phyloP scores from a whole-genome alignment of 2,329 filamentous ascomycete species.

The Paracorniculantispora psalliotae region DNA sequence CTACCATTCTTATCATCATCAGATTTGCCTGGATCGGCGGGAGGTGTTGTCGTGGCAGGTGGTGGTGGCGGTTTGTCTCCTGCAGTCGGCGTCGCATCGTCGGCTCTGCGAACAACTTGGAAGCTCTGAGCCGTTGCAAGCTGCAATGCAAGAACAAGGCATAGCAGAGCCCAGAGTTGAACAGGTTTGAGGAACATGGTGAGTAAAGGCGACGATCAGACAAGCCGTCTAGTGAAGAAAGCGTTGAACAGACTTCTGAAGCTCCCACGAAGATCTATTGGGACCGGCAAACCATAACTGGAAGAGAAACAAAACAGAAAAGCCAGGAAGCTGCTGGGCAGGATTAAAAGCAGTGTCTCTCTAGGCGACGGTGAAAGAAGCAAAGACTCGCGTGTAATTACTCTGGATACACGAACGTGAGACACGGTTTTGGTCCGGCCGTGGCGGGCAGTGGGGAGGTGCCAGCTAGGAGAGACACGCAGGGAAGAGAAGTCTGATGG shows the following conservation, averaged over 20 bases:
- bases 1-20: not conserved
- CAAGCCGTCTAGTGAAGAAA: conserved; percentile 2
- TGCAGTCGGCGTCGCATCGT: conserved; percentile 7
- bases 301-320: not conserved
- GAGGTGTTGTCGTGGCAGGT: conserved; percentile 16
- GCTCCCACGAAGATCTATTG: not conserved
- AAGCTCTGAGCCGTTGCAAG: conserved; percentile 30
- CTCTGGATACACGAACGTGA: conserved; percentile 5
- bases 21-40: conserved; percentile 17
- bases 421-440: conserved; percentile 10
- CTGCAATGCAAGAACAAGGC: conserved; percentile 34
- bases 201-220: not conserved
- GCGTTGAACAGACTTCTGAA: not conserved
- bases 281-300: conserved; percentile 3
- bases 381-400: conserved; percentile 13
- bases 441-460: not conserved
- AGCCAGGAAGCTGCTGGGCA: not conserved
- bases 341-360: conserved; percentile 3
- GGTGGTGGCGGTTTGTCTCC: conserved; percentile 7
- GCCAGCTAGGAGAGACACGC: conserved; percentile 9
- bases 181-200: conserved; percentile 32
- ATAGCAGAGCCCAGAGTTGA: conserved; percentile 34
- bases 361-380: conserved; percentile 7
- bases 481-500: not conserved
- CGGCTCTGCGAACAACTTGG: conserved; percentile 29